Percentiles rank a stretch among this genome's conserved stretches.
phyloP scores from a whole-genome alignment of 805 yeast species.

The Ogataea siamensis region DNA sequence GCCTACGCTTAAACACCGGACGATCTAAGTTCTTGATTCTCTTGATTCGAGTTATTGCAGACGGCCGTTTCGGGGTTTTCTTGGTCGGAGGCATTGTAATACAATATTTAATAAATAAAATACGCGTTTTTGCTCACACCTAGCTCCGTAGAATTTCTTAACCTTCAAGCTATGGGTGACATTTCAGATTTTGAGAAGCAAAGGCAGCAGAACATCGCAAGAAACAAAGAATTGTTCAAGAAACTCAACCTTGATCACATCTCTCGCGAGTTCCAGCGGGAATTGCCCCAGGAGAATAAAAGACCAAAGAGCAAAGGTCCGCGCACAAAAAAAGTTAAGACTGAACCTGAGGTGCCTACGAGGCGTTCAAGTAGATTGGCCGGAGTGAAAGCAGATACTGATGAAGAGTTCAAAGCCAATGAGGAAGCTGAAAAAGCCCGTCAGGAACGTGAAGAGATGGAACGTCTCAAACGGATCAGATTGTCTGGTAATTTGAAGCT shows the following conservation, averaged over 20 bases:
- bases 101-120: background rate
- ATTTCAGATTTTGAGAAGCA: slow-evolving; percentile 68
- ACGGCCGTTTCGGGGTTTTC: slow-evolving; percentile 19
- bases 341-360: slow-evolving; percentile 46
- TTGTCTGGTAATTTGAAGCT: slow-evolving; percentile 65
- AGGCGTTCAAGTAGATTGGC: slow-evolving; percentile 79
- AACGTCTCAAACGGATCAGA: slow-evolving; percentile 55
- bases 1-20: slow-evolving; percentile 8
- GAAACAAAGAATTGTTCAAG: slow-evolving; percentile 74
- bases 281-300: slow-evolving; percentile 30
- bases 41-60: slow-evolving; percentile 16
- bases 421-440: slow-evolving; percentile 37
- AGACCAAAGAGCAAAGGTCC: slow-evolving; percentile 32
- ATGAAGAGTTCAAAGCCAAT: slow-evolving; percentile 48
- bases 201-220: slow-evolving; percentile 73
- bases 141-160: slow-evolving; percentile 2
- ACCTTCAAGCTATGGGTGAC: slow-evolving; percentile 20
- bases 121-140: slow-evolving; percentile 6
- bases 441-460: slow-evolving; percentile 32
- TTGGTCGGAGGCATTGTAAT: slow-evolving; percentile 6
- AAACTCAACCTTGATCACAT: slow-evolving; percentile 66
- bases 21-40: slow-evolving; percentile 6
- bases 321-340: slow-evolving; percentile 29
- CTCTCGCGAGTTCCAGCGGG: slow-evolving; percentile 51
- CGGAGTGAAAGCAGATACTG: slow-evolving; percentile 49